Percentiles rank a stretch among this genome's conserved stretches.
Conservation (phyloP, 257 asterid species). For the Solanum commersonii region DNA sequence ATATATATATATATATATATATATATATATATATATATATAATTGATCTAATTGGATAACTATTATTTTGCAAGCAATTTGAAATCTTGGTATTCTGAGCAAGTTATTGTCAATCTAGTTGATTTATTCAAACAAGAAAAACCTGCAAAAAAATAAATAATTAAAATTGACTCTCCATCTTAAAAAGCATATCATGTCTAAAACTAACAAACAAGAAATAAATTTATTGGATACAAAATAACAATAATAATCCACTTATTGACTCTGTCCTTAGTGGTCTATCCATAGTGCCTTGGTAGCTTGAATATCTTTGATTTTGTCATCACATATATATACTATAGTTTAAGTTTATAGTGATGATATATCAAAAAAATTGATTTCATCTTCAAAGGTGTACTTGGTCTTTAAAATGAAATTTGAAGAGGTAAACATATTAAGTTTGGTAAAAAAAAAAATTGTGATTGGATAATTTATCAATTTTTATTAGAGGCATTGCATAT, state of each 20-base stretch:
- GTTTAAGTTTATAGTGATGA: neutral
- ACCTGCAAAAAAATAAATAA: neutral
- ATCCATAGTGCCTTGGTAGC: neutral
- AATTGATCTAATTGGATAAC: neutral
- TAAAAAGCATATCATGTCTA: neutral
- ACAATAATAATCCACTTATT: neutral
- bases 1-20: neutral
- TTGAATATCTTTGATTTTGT: neutral
- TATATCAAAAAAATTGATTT: neutral
- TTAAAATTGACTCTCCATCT: neutral
- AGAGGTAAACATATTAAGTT: neutral
- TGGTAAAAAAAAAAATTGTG: neutral
- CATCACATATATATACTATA: neutral
- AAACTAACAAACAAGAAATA: neutral
- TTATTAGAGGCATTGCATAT: neutral
- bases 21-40: too few species aligned
- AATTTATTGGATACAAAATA: neutral
- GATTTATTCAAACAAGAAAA: neutral
- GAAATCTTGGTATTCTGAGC: neutral
- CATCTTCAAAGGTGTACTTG: neutral
- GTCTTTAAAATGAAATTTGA: neutral
- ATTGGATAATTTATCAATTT: too few species aligned
- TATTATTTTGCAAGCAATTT: neutral
- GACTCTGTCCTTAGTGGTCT: neutral
- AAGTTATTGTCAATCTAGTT: neutral